phyloP scores from a whole-genome alignment of 2,329 filamentous ascomycete species.

The Neonectria magnoliae region DNA sequence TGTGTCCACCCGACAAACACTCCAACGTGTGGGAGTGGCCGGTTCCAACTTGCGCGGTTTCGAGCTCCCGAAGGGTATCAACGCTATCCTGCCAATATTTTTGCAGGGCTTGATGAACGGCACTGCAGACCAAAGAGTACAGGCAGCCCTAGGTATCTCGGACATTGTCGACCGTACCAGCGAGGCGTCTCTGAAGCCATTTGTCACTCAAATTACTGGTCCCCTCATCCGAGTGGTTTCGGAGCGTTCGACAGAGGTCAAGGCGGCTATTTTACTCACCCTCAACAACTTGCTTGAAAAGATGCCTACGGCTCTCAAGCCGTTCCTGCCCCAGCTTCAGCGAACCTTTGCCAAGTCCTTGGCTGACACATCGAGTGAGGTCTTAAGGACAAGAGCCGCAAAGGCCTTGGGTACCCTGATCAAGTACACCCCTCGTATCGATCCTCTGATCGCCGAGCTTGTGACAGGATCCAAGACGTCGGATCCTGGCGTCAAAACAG shows the following conservation, averaged over 20 bases:
- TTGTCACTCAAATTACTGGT: slow-evolving; percentile 97
- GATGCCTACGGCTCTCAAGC: slow-evolving; percentile 94
- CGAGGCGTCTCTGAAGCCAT: slow-evolving; percentile 87
- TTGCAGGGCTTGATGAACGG: slow-evolving; percentile 98
- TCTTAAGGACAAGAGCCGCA: slow-evolving; percentile 86
- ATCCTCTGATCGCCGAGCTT: slow-evolving; percentile 90
- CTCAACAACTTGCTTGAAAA: slow-evolving; percentile 96
- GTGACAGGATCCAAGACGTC: slow-evolving; percentile 93
- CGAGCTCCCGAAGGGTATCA: slow-evolving; percentile 94
- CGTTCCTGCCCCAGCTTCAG: slow-evolving; percentile 95
- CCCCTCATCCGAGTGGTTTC: slow-evolving; percentile 98
- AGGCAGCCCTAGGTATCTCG: slow-evolving; percentile 91
- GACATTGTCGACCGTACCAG: slow-evolving; percentile 95
- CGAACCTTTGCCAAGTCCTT: slow-evolving; percentile 96
- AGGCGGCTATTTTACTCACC: slow-evolving; percentile 91
- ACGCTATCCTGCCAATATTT: slow-evolving; percentile 95
- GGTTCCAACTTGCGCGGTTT: slow-evolving; percentile 90
- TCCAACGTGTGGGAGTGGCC: slow-evolving; percentile 88
- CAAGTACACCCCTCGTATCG: slow-evolving; percentile 92
- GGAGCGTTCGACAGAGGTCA: slow-evolving; percentile 94
- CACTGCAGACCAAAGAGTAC: slow-evolving; percentile 88
- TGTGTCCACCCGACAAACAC: slow-evolving; percentile 82
- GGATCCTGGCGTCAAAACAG: slow-evolving; percentile 87
- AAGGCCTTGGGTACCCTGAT: slow-evolving; percentile 95
- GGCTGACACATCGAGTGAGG: slow-evolving; percentile 90